Base-by-base conservation (phyloP, 2,329 filamentous ascomycete species). In the Plenodomus tracheiphilus region DNA sequence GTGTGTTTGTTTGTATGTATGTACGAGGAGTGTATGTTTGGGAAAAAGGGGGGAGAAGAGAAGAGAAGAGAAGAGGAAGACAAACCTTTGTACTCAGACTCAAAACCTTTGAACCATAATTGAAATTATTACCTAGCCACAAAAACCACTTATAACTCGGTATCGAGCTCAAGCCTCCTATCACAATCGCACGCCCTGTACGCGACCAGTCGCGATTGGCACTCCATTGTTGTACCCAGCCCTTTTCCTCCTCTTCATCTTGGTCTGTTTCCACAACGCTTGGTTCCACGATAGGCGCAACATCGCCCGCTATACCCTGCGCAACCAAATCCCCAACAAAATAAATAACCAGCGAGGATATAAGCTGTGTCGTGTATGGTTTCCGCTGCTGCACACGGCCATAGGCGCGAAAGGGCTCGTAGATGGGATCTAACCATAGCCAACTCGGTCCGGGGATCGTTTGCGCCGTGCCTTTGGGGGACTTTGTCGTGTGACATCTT, bases 81-180 rank as follows among this genome's bases (percentile, higher is more conserved):
- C 49, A 7, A 47, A 68, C 68, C 74, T 96, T 96, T 47, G 85
- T 84, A 22, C 79, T 78, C 25, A 97, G 79, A 2, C 88, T 91
- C 41, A 89, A 72, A 32, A 82, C 61, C 59, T 85, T 86, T 22
- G 88, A 92, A 7, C 83, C 61, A 73, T 89, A 96, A 75, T 96
- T 96, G 81, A 96, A 96, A 73, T 85, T 81, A 50, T 83, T 79
- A 36, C 88, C 86, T 13, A 97, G 81, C 74, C 87, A 95, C 59
- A 92, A 78, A 74, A 79, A 95, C 91, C 91, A 96, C 62, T 84
- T 83, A 69, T 92, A 96, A 39, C 82, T 83, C 1, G 92, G 92
- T 49, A 96, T 89, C 16, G 87, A 85, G 10, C 82, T 83, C 40
- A 87, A 75, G 2, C 82, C 84, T 3, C 91, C 91, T 47, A 96